Evolutionary conservation across 768 basidiomycete genomes (phyloP).

Genomic region (Postia placenta): DNA sequence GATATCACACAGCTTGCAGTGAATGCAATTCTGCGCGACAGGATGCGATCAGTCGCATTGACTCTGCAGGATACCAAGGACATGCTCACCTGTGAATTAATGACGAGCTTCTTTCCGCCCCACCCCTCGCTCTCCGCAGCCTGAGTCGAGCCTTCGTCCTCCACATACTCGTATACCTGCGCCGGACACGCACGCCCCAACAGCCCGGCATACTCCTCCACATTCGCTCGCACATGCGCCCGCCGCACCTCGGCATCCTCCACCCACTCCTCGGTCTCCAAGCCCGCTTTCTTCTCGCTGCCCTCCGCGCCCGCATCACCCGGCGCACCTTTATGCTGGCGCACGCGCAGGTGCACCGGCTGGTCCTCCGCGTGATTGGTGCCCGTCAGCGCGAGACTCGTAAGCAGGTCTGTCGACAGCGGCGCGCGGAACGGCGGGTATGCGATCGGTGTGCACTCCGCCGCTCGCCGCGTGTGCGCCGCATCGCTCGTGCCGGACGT

Average conservation of each 20-base stretch:
- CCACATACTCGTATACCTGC: conserved; percentile 94
- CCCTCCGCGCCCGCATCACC: conserved; percentile 22
- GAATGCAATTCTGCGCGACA: conserved; percentile 72
- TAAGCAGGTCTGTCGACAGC: conserved; percentile 89
- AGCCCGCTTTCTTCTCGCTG: conserved; percentile 15
- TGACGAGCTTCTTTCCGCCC: conserved; percentile 84
- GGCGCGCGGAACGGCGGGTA: conserved; percentile 88
- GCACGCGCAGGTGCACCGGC: conserved; percentile 80
- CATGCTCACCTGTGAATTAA: conserved; percentile 83
- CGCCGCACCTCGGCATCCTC: conserved; percentile 41
- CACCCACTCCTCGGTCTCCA: conserved; percentile 20
- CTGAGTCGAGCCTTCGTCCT: conserved; percentile 43
- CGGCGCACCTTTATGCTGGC: conserved; percentile 24
- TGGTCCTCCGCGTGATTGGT: conserved; percentile 99
- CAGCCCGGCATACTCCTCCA: conserved; percentile 77
- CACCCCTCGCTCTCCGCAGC: conserved; percentile 47
- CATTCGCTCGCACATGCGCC: conserved; percentile 72
- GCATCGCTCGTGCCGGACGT: conserved; percentile 50
- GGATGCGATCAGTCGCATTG: conserved; percentile 18
- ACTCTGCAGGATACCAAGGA: conserved; percentile 1
- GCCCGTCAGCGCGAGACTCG: conserved; percentile 81
- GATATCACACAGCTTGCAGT: conserved; percentile 94
- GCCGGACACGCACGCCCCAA: conserved; percentile 92
- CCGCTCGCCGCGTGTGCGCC: conserved; percentile 62
- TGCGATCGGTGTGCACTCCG: conserved; percentile 63